Conservation (phyloP, 257 asterid species). For the Gynochthodes officinalis region DNA sequence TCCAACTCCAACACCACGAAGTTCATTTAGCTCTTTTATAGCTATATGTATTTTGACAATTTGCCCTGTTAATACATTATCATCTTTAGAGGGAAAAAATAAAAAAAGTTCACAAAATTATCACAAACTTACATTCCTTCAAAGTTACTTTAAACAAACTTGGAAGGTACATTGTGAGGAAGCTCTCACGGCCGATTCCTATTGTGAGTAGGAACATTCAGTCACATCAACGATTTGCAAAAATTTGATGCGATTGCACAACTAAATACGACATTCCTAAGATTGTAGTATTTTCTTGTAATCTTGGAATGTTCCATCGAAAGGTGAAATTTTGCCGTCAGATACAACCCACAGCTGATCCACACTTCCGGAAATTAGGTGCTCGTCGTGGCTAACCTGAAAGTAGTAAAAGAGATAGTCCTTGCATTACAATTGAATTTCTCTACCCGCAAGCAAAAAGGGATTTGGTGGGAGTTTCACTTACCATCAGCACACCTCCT, state of each 20-base stretch:
- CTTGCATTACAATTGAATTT: background rate
- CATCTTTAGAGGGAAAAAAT: no score
- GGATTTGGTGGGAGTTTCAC: constrained; percentile 7
- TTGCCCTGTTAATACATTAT: no score
- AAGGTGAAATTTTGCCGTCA: constrained; percentile 68
- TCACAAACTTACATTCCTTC: no score
- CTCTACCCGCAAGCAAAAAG: background rate
- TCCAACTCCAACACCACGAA: no score
- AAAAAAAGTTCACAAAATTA: no score
- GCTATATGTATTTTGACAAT: no score
- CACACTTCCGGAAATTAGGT: constrained; percentile 91
- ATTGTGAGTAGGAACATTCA: no score
- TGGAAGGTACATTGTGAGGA: no score
- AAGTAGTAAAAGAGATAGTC: background rate
- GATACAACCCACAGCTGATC: constrained; percentile 93
- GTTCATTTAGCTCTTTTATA: no score
- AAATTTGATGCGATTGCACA: background rate
- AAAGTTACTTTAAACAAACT: background rate
- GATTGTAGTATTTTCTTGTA: constrained; percentile 87
- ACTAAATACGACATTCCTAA: constrained; percentile 12
- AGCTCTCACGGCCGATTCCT: no score
- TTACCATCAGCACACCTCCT: constrained; percentile 98
- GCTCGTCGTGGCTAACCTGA: constrained; percentile 98
- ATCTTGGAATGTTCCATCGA: constrained; percentile 74
- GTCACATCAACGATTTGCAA: background rate